Percentiles rank a stretch among this genome's conserved stretches.
Evolutionary conservation across 1,284 basidiomycete genomes (phyloP).

Genomic region (Irpex sp.): DNA sequence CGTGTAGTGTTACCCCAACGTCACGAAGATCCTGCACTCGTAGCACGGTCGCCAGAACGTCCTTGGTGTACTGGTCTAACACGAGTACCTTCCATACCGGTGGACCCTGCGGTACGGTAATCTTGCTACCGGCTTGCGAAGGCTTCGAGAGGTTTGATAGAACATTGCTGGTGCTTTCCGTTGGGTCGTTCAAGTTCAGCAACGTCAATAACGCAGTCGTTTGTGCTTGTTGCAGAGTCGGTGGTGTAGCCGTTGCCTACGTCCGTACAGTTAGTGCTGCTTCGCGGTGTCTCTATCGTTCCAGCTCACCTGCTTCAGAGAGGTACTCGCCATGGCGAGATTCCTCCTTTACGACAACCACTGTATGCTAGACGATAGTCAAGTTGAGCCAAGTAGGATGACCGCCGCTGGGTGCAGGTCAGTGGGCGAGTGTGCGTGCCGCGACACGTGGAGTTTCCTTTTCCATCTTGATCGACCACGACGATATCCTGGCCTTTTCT

Average conservation of each 20-base stretch:
- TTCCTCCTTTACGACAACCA: not conserved
- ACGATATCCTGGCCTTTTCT: no score
- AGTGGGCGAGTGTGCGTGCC: not conserved
- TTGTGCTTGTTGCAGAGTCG: conserved; percentile 75
- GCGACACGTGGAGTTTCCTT: not conserved
- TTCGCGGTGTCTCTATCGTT: no score
- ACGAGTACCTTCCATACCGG: conserved; percentile 97
- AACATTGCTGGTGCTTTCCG: conserved; percentile 24
- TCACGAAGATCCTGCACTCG: conserved; percentile 96
- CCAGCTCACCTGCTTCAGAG: conserved; percentile 52
- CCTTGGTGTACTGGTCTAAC: conserved; percentile 92
- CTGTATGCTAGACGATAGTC: not conserved
- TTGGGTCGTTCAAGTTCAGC: conserved; percentile 32
- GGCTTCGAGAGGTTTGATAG: conserved; percentile 30
- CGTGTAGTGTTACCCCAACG: conserved; percentile 94
- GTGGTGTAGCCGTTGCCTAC: conserved; percentile 23
- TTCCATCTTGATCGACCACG: no score
- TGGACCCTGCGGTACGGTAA: conserved; percentile 54
- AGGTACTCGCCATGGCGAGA: conserved; percentile 46
- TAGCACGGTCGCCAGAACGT: conserved; percentile 91
- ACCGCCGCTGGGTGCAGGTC: not conserved
- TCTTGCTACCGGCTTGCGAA: conserved; percentile 33
- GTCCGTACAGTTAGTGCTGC: no score
- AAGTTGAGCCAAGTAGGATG: not conserved
- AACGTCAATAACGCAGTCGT: conserved; percentile 62